Evolutionary conservation across 1,284 basidiomycete genomes (phyloP).

Genomic region (Microbotryum intermedium): DNA sequence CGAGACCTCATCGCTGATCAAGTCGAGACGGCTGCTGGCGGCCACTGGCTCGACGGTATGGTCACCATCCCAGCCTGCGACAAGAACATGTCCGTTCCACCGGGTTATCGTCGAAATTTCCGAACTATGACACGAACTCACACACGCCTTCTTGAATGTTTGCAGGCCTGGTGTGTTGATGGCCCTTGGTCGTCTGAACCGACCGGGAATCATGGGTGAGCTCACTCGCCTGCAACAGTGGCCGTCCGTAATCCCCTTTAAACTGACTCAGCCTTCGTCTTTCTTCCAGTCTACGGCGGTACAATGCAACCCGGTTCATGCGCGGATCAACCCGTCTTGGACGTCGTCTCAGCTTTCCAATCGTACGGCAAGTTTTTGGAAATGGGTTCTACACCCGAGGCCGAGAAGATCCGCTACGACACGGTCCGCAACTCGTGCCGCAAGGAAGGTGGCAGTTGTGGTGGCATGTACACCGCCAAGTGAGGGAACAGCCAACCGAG

Average conservation of each 20-base stretch:
- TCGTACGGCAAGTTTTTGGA: conserved; percentile 86
- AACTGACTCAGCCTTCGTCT: conserved; percentile 27
- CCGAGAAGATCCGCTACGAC: conserved; percentile 56
- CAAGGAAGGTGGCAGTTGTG: conserved; percentile 81
- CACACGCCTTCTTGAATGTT: not conserved
- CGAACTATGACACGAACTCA: conserved; percentile 2
- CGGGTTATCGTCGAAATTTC: no score
- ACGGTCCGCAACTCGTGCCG: conserved; percentile 87
- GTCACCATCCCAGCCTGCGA: conserved; percentile 82
- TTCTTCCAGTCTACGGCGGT: conserved; percentile 82
- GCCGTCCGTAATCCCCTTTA: not conserved
- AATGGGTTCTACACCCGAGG: conserved; percentile 71
- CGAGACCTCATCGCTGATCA: conserved; percentile 86
- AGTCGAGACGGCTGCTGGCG: conserved; percentile 85
- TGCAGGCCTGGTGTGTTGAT: conserved; percentile 74
- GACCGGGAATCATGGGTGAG: conserved; percentile 65
- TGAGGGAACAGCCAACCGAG: conserved; percentile 6
- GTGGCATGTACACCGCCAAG: conserved; percentile 44
- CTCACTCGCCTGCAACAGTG: not conserved
- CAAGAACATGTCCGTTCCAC: conserved; percentile 56
- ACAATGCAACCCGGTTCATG: conserved; percentile 85
- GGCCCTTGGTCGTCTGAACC: conserved; percentile 83
- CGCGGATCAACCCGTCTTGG: conserved; percentile 66
- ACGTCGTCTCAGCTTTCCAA: conserved; percentile 92
- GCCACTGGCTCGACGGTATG: conserved; percentile 97